Evolutionary conservation across 768 basidiomycete species (phyloP).

Genomic region (Podaxis carcinomalis): DNA sequence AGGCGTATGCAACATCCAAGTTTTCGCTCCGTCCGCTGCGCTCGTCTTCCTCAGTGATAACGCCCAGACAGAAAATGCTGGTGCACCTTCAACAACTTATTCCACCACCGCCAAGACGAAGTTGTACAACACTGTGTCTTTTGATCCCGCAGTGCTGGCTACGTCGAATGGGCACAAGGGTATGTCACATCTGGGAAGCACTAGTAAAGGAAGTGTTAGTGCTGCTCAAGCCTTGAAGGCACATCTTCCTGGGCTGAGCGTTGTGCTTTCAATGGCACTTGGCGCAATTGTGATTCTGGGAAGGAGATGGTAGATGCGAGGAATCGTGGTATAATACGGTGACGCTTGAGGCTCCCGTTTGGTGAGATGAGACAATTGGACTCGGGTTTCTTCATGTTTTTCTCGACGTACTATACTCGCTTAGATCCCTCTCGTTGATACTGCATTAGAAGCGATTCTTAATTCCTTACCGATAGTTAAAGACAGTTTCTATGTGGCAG

Average conservation of each 20-base stretch:
- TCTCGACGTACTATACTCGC: not conserved
- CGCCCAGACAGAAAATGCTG: conserved; percentile 29
- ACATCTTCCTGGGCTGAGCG: not conserved
- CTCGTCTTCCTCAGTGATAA: conserved; percentile 60
- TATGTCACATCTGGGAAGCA: conserved; percentile 30
- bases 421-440: not conserved
- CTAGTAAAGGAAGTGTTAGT: conserved; percentile 30
- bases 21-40: conserved; percentile 65
- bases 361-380: not conserved
- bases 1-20: conserved; percentile 53
- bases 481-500: not conserved
- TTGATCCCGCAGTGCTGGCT: conserved; percentile 50
- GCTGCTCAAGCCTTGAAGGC: conserved; percentile 5
- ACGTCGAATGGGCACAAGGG: conserved; percentile 58
- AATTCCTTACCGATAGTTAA: not conserved
- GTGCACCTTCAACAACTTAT: conserved; percentile 38
- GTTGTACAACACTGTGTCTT: conserved; percentile 44
- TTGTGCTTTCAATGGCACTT: not conserved
- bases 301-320: not conserved
- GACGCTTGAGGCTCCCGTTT: not conserved
- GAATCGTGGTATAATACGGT: not conserved
- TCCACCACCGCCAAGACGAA: conserved; percentile 50
- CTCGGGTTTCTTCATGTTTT: not conserved
- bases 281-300: not conserved
- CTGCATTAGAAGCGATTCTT: not conserved